phyloP scores from a whole-genome alignment of 495 filamentous ascomycete genomes.

The Penicillium canariense region DNA sequence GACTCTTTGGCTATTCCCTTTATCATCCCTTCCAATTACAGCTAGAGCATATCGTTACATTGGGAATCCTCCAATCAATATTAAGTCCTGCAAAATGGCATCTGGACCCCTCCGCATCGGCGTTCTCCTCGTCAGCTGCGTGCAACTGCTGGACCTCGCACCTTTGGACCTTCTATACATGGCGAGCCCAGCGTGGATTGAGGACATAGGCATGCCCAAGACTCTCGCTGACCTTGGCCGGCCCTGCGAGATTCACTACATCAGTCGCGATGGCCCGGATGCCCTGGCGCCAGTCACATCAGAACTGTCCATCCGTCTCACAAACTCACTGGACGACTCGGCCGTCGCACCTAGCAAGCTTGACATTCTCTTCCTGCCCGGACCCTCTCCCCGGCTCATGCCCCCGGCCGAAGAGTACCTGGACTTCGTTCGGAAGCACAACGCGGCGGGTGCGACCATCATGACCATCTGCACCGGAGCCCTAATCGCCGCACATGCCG shows the following conservation, averaged over 20 bases:
- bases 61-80: too few species aligned
- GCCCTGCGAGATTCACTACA: conserved; percentile 43
- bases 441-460: conserved; percentile 39
- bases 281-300: conserved; percentile 34
- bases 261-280: conserved; percentile 32
- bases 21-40: not conserved
- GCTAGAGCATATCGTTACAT: not conserved
- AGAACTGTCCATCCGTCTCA: conserved; percentile 30
- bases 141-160: conserved; percentile 51
- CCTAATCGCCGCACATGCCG: conserved; percentile 47
- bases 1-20: too few species aligned
- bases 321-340: conserved; percentile 38
- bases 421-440: conserved; percentile 47
- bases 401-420: conserved; percentile 32
- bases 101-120: conserved; percentile 34
- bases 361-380: conserved; percentile 53
- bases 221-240: conserved; percentile 38
- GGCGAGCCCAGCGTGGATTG: conserved; percentile 45
- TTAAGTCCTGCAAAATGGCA: not conserved
- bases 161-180: conserved; percentile 47
- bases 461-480: conserved; percentile 56
- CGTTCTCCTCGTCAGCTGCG: conserved; percentile 42
- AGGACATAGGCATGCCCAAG: conserved; percentile 28
- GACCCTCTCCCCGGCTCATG: conserved; percentile 41
- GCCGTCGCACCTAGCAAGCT: conserved; percentile 48